Evolutionary conservation across 345 rosid species (phyloP).

Genomic region (Bretschneidera sinensis): DNA sequence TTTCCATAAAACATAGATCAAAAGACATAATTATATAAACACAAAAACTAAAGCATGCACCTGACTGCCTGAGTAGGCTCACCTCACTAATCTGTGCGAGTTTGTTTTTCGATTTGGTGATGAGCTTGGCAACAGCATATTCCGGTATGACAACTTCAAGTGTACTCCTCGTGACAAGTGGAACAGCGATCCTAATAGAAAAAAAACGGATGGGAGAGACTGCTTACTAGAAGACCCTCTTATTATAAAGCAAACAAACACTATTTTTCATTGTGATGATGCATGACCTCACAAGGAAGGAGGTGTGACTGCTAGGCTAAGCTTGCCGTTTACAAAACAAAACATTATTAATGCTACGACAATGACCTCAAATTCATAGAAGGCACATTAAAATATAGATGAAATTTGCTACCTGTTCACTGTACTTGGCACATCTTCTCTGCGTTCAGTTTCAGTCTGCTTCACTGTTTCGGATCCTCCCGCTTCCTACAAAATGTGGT

Average conservation of each 20-base stretch:
- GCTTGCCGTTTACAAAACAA: too few species aligned
- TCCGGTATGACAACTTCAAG: slow-evolving; percentile 96
- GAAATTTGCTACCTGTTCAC: slow-evolving; percentile 50
- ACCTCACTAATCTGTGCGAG: slow-evolving; percentile 96
- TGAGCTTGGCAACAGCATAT: slow-evolving; percentile 72
- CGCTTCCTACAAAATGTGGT: slow-evolving; percentile 50
- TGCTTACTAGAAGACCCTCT: not conserved
- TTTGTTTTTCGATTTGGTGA: slow-evolving; percentile 82
- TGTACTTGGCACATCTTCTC: slow-evolving; percentile 51
- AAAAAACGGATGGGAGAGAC: not conserved
- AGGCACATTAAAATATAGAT: slow-evolving; percentile 3
- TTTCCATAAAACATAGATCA: slow-evolving; percentile 7
- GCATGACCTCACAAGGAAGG: too few species aligned
- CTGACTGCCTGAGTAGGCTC: slow-evolving; percentile 10
- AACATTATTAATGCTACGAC: too few species aligned
- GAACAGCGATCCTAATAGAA: slow-evolving; percentile 56
- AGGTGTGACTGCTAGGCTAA: too few species aligned
- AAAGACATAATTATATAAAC: slow-evolving; percentile 3
- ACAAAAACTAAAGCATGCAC: not conserved
- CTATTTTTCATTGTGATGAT: too few species aligned
- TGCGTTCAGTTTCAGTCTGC: slow-evolving; percentile 60
- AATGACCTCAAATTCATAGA: too few species aligned
- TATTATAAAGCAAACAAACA: not conserved
- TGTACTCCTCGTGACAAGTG: slow-evolving; percentile 90
- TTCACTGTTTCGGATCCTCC: slow-evolving; percentile 47